Percentiles rank a stretch among this genome's conserved stretches.
phyloP scores from a whole-genome alignment of 1,139 yeast genomes.

The Lodderomyces margitis region DNA sequence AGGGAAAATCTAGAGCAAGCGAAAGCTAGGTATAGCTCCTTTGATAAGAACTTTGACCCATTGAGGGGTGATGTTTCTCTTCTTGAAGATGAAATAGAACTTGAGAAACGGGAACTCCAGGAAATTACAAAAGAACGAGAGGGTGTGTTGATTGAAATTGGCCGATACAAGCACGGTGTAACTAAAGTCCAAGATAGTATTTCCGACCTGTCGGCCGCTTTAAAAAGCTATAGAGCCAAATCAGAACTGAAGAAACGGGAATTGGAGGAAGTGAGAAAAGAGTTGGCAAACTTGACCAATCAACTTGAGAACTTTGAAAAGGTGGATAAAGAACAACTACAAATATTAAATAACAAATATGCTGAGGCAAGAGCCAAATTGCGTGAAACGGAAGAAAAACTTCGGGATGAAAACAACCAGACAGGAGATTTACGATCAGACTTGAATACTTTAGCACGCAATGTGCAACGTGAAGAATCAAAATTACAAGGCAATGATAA shows the following conservation, averaged over 20 bases:
- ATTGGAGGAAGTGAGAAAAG: constrained; percentile 19
- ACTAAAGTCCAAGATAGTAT: constrained; percentile 9
- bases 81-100: constrained; percentile 4
- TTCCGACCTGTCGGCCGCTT: constrained; percentile 15
- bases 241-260: constrained; percentile 25
- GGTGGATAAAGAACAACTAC: constrained; percentile 20
- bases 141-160: constrained; percentile 11
- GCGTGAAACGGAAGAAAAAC: constrained; percentile 15
- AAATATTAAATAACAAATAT: constrained; percentile 14
- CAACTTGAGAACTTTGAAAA: constrained; percentile 16
- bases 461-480: constrained; percentile 16
- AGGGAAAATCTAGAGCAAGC: constrained; percentile 44
- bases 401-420: constrained; percentile 16
- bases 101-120: constrained; percentile 9
- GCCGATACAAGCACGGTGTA: constrained; percentile 4
- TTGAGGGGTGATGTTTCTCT: constrained; percentile 8
- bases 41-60: constrained; percentile 33
- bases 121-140: constrained; percentile 5
- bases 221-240: constrained; percentile 19
- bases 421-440: constrained; percentile 22
- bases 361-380: constrained; percentile 16
- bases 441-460: constrained; percentile 18
- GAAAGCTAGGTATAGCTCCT: constrained; percentile 29
- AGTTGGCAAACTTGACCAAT: constrained; percentile 16
- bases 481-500: constrained; percentile 51